Evolutionary conservation across 768 basidiomycete species (phyloP), one percentile per base, ranked within the genome.

Genomic region (Punctularia strigosozonata): DNA sequence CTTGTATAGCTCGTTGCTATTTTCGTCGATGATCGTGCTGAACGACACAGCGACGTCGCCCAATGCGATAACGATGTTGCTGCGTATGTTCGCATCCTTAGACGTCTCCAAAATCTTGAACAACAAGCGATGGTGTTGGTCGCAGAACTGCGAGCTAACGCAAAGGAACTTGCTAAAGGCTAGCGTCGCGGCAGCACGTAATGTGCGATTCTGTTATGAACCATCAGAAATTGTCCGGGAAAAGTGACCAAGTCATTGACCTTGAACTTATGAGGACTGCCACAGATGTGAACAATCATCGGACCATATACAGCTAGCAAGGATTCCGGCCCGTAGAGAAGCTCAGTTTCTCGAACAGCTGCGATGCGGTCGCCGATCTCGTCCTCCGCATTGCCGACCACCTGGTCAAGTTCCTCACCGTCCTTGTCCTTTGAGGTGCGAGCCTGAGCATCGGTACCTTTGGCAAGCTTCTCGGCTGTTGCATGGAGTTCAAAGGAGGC

Each of bases 31-130:
- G 60, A 99, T 87, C 44, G 64, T 90, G 57, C 88, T 91, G 69
- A 98, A 98, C n/a, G 86, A 95, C 13, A 98, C 90, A 0, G 94
- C 94, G 25, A 98, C 86, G 48, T 99, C 95, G 5, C 95, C 94
- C 4, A 99, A 77, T 2, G 92, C 92, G 50, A 99, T 99, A 46
- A 94, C 91, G 53, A 95, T 88, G 61, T 98, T 99, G 54, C 85
- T 86, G 10, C 91, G 77, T 45, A 98, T 88, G 47, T 80, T 82
- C 2, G 89, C 71, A 50, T 95, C 91, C 50, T 72, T 80, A 6
- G 90, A 87, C 2, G 83, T 88, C 55, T 98, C 90, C 38, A 97
- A 77, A 41, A 98, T 79, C 57, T 84, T 88, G 74, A 98, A 97
- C 12, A 99, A 69, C 6, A 99, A 64, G 32, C 75, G 71, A 43